Base-by-base conservation (phyloP, 768 basidiomycete species). In the Daedalea quercina region DNA sequence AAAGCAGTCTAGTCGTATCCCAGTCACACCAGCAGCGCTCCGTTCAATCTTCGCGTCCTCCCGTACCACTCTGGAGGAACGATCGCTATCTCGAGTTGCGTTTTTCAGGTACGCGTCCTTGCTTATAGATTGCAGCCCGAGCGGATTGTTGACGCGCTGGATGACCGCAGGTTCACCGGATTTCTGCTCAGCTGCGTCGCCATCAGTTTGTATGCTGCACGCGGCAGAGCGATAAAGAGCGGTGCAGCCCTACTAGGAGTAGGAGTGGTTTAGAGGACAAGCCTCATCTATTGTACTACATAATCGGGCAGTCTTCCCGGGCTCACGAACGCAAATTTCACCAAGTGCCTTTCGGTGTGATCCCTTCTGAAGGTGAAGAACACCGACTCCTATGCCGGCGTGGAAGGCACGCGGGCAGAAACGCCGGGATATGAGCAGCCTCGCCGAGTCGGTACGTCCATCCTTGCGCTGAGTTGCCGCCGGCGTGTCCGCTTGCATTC, bases 21-120 rank as follows among this genome's bases (percentile, higher is more conserved):
- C 90, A 51, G 87, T 92, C 19, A 91, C 90, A 0, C 90, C 90
- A 9, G 85, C 86, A 9, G 84, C 88, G 1, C 66, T 93, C 54
- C 77, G 90, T 37, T 84, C 87, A 47, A 93, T 93, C 59, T 93
- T 93, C 66, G 81, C 90, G 24, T 92, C 89, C 12, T 92, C 90
- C 20, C 80, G 90, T 13, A 85, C 87, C 0, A 80, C 85, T 2
- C 72, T 85, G 51, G 90, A 93, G 64, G 90, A 93, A 65, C 80
- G 90, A 25, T 83, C 87, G 0, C 82, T 93, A 49, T 93, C 90
- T 35, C 80, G 89, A 13, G 76, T 90, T 48, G 90, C 90, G 26
- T 93, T 93, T 73, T 92, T 92, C 68, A 80, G 90, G 90, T 87
- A 52, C 45, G 9, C 28, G 35, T 41, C 19, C 15, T 13, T 26